Evolutionary conservation across 192 early-diverging fungal species (phyloP).

Genomic region (Chytriomyces sp.): DNA sequence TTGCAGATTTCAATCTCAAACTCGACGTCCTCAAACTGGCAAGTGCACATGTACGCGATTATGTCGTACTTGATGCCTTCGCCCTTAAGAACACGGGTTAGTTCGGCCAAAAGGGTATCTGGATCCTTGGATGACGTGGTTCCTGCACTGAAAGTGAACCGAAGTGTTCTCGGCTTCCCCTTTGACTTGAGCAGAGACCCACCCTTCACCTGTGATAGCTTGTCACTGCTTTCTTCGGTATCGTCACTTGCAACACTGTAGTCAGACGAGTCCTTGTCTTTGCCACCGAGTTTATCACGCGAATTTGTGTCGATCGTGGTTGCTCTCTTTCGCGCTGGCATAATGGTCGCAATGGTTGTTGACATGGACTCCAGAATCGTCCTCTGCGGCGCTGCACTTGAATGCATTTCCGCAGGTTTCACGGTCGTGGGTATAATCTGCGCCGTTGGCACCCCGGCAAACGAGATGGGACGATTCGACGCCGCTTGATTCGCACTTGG

Average conservation of each 20-base stretch:
- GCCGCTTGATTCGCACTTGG: constrained; percentile 19
- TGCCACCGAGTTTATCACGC: not conserved
- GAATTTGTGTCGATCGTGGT: constrained; percentile 39
- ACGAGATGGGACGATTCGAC: constrained; percentile 39
- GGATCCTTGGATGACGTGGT: constrained; percentile 64
- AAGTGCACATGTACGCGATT: constrained; percentile 13
- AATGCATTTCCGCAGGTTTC: constrained; percentile 36
- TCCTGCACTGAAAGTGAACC: constrained; percentile 58
- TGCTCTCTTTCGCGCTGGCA: constrained; percentile 40
- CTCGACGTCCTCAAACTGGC: constrained; percentile 48
- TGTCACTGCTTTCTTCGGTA: not conserved
- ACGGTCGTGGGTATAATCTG: constrained; percentile 25
- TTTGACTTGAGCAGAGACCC: constrained; percentile 16
- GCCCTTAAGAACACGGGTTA: constrained; percentile 48
- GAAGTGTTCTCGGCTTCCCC: constrained; percentile 52
- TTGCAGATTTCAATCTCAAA: constrained; percentile 69
- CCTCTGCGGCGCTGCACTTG: constrained; percentile 16
- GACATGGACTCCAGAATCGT: constrained; percentile 13
- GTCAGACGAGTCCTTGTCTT: constrained; percentile 24
- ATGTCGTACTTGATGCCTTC: constrained; percentile 30
- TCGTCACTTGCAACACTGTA: constrained; percentile 27
- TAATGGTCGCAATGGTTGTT: constrained; percentile 1
- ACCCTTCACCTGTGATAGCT: not conserved
- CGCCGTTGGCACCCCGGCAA: constrained; percentile 42
- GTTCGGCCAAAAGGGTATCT: constrained; percentile 51